Evolutionary conservation across 2,329 filamentous ascomycete genomes (phyloP).

Genomic region (Colletotrichum falcatum): DNA sequence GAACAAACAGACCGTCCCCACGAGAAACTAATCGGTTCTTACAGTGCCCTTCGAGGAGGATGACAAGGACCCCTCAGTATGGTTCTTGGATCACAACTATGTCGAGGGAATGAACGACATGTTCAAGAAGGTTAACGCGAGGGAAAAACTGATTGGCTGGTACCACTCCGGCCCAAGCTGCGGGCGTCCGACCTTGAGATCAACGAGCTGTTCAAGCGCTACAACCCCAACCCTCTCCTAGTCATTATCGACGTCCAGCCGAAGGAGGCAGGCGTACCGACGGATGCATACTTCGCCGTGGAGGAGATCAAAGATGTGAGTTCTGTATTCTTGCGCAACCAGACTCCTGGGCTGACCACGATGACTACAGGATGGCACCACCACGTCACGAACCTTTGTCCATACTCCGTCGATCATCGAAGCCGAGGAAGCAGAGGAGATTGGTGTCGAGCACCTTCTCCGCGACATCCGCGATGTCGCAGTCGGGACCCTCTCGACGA

Average conservation of each 20-base stretch:
- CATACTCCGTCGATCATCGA: constrained; percentile 99
- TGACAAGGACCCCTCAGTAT: constrained; percentile 97
- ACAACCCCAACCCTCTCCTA: constrained; percentile 94
- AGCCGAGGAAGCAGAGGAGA: constrained; percentile 98
- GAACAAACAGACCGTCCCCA: constrained; percentile 29
- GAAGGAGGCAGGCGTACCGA: constrained; percentile 96
- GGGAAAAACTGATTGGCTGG: constrained; percentile 99
- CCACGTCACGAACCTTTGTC: constrained; percentile 96
- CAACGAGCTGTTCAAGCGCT: constrained; percentile 99
- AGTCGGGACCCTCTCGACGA: constrained; percentile 94
- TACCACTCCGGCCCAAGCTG: constrained; percentile 97
- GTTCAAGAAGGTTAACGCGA: constrained; percentile 99
- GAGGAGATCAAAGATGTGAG: constrained; percentile 99
- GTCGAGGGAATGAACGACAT: constrained; percentile 99
- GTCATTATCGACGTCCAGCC: constrained; percentile 99
- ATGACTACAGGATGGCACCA: constrained; percentile 85
- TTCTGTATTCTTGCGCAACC: constrained; percentile 40
- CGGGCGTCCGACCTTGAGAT: constrained; percentile 97
- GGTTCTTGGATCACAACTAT: constrained; percentile 99
- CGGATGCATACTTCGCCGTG: constrained; percentile 98
- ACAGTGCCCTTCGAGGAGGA: constrained; percentile 98
- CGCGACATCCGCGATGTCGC: constrained; percentile 98
- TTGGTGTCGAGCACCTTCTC: constrained; percentile 96
- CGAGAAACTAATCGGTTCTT: constrained; percentile 37
- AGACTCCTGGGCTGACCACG: constrained; percentile 32